Percentiles rank a stretch among this genome's conserved stretches.
Conservation (phyloP, 2,329 filamentous ascomycete genomes). For the Hypoxylon sp. region DNA sequence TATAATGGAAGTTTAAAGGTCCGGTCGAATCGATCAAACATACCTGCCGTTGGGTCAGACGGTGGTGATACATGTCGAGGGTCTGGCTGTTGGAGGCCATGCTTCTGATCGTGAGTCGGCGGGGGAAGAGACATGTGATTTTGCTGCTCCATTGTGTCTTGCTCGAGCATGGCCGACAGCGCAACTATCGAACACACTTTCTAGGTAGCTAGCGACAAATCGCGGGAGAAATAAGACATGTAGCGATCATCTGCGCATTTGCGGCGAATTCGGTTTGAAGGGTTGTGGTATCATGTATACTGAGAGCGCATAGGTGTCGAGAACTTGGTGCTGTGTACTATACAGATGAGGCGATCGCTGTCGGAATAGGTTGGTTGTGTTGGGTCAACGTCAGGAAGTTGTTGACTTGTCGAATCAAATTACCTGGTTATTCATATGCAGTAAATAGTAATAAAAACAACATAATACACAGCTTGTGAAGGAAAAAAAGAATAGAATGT, state of each 20-base stretch:
- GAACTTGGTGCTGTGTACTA: slow-evolving; percentile 25
- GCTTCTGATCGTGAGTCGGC: slow-evolving; percentile 51
- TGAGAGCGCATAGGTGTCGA: slow-evolving; percentile 28
- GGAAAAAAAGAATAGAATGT: slow-evolving; percentile 16
- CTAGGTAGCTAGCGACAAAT: slow-evolving; percentile 32
- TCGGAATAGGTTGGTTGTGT: slow-evolving; percentile 10
- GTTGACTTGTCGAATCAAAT: slow-evolving; percentile 34
- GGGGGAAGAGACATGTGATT: slow-evolving; percentile 63
- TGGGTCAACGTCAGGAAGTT: slow-evolving; percentile 18
- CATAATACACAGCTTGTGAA: slow-evolving; percentile 30
- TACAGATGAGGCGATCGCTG: slow-evolving; percentile 32
- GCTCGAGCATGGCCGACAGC: slow-evolving; percentile 32
- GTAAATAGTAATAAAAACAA: slow-evolving; percentile 27
- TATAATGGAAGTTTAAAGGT: slow-evolving; percentile 56
- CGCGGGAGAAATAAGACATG: slow-evolving; percentile 20
- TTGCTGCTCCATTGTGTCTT: slow-evolving; percentile 57
- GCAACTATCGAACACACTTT: slow-evolving; percentile 39
- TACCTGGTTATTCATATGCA: slow-evolving; percentile 37
- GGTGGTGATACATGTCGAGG: slow-evolving; percentile 47
- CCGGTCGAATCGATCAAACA: slow-evolving; percentile 51
- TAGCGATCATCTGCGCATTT: slow-evolving; percentile 41
- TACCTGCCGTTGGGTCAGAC: slow-evolving; percentile 40
- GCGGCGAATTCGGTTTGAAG: slow-evolving; percentile 16
- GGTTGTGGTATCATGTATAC: slow-evolving; percentile 28
- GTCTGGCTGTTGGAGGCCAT: slow-evolving; percentile 38